A percentile compares a stretch with the other conserved stretches of the same genome.
These are phyloP conservation scores for Pleurotus tuoliensis DNA, from an alignment of 768 basidiomycete species.

Conservation along the genomic window DNA sequence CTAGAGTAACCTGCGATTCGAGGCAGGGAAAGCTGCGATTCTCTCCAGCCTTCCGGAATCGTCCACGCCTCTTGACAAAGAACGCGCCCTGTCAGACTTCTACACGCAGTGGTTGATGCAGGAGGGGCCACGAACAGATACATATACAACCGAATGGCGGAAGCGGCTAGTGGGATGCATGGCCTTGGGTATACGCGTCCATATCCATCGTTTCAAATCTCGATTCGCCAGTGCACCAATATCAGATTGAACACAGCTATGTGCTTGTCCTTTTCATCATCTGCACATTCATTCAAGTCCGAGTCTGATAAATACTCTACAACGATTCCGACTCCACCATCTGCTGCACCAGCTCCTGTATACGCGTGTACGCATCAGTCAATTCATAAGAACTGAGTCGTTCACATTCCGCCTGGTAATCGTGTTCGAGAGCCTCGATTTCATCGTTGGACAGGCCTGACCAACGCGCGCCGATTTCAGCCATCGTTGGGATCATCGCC, in stretches of 20 bases:
- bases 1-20: constrained; percentile 83
- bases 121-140: constrained; percentile 52
- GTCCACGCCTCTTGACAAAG: constrained; percentile 50
- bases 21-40: constrained; percentile 58
- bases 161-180: constrained; percentile 56
- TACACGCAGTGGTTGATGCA: constrained; percentile 73
- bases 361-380: constrained; percentile 57
- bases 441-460: constrained; percentile 68
- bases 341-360: constrained; percentile 61
- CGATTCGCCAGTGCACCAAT: constrained; percentile 20
- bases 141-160: constrained; percentile 67
- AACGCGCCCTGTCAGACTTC: constrained; percentile 69
- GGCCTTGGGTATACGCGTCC: constrained; percentile 52
- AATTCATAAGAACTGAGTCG: constrained; percentile 54
- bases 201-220: constrained; percentile 39
- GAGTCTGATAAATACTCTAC: background rate
- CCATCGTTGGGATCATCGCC: constrained; percentile 49
- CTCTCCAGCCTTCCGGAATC: constrained; percentile 51
- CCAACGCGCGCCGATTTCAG: constrained; percentile 69
- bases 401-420: constrained; percentile 62
- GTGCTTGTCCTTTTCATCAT: too few relatives aligned
- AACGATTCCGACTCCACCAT: constrained; percentile 23
- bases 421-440: constrained; percentile 51
- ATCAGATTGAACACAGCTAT: too few relatives aligned
- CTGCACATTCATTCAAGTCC: too few relatives aligned